A percentile compares a stretch with the other conserved stretches of the same genome.
These are phyloP conservation scores for Coniosporium apollinis DNA, from an alignment of 495 filamentous ascomycete genomes.

Conservation along the genomic window DNA sequence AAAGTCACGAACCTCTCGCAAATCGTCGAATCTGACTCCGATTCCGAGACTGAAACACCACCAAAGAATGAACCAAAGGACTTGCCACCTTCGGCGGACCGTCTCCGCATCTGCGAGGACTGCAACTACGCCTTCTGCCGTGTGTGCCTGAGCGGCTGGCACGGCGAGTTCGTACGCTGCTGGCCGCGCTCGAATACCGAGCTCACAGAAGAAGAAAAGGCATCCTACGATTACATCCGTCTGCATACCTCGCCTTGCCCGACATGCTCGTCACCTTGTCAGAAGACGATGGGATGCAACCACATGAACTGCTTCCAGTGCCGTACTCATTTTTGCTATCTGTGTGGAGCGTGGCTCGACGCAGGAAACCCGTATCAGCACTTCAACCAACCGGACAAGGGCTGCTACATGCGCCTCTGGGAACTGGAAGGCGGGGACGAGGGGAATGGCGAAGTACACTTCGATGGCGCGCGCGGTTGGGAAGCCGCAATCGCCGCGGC, in stretches of 20 bases:
- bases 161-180: slow-evolving; percentile 58
- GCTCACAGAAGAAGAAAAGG: slow-evolving; percentile 67
- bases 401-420: slow-evolving; percentile 76
- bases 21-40: slow-evolving; percentile 27
- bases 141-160: slow-evolving; percentile 63
- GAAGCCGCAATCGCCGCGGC: slow-evolving; percentile 16
- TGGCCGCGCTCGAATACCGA: slow-evolving; percentile 43
- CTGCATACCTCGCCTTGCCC: slow-evolving; percentile 75
- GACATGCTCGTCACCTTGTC: slow-evolving; percentile 67
- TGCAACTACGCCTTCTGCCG: slow-evolving; percentile 87
- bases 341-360: slow-evolving; percentile 76
- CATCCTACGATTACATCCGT: slow-evolving; percentile 63
- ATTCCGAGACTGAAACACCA: slow-evolving; percentile 28
- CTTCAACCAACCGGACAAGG: slow-evolving; percentile 52
- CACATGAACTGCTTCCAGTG: slow-evolving; percentile 94
- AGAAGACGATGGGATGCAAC: slow-evolving; percentile 92
- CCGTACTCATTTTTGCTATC: slow-evolving; percentile 85
- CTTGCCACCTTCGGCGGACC: slow-evolving; percentile 34
- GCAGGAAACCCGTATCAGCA: slow-evolving; percentile 71
- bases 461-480: slow-evolving; percentile 28
- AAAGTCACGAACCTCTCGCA: slow-evolving; percentile 40
- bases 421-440: slow-evolving; percentile 77
- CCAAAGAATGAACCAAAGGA: slow-evolving; percentile 5
- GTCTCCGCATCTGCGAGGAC: slow-evolving; percentile 70
- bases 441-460: slow-evolving; percentile 36